Evolutionary conservation across 2,329 filamentous ascomycete genomes (phyloP).

Genomic region (Penicillium paneum): DNA sequence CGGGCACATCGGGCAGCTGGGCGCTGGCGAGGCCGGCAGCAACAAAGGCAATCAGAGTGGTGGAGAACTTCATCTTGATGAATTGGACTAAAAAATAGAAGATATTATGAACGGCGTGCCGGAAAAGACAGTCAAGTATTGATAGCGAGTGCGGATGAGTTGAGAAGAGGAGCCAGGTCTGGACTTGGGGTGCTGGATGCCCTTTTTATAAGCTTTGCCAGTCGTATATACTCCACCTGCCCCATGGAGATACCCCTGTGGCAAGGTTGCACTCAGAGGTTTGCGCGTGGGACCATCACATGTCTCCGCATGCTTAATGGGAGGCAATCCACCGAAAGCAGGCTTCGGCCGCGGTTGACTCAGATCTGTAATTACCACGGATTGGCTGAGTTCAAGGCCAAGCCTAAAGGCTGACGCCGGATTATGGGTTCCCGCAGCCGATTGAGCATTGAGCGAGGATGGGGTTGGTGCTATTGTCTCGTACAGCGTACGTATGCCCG

Average conservation of each 20-base stretch:
- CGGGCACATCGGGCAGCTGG: constrained; percentile 46
- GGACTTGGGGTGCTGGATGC: constrained; percentile 7
- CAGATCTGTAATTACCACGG: constrained; percentile 9
- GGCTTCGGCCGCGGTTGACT: constrained; percentile 19
- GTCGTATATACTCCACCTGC: not conserved
- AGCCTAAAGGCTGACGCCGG: constrained; percentile 10
- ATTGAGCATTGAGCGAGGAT: constrained; percentile 2
- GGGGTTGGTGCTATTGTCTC: not conserved
- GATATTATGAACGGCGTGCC: constrained; percentile 2
- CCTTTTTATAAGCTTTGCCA: constrained; percentile 24
- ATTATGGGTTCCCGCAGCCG: constrained; percentile 6
- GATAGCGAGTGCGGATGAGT: constrained; percentile 17
- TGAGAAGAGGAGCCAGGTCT: constrained; percentile 1
- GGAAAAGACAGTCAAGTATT: constrained; percentile 22
- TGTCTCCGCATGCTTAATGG: constrained; percentile 11
- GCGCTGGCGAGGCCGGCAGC: constrained; percentile 46
- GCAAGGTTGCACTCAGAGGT: constrained; percentile 12
- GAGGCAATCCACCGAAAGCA: constrained; percentile 3
- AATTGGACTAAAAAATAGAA: not conserved
- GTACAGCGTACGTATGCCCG: constrained; percentile 10
- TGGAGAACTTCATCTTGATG: constrained; percentile 36
- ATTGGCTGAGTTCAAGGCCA: constrained; percentile 13
- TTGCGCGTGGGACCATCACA: constrained; percentile 10
- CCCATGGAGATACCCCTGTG: not conserved
- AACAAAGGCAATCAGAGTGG: constrained; percentile 37